A percentile compares a stretch with the other conserved stretches of the same genome.
Evolutionary conservation across 805 yeast species (phyloP).

Genomic region (Komagataella ulmi): DNA sequence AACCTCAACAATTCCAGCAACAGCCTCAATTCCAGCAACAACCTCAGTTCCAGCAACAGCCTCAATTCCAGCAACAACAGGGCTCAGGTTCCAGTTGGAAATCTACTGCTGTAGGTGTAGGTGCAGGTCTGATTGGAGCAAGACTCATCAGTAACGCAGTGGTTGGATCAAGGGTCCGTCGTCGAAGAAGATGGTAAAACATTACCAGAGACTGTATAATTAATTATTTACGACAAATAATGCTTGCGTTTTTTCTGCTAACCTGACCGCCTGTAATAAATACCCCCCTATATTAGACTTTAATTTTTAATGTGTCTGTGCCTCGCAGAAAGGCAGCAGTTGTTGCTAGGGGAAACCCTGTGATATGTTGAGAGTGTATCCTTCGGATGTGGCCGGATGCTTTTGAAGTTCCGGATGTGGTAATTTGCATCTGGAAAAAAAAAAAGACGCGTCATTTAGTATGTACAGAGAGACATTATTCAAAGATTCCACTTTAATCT

Average conservation of each 20-base stretch:
- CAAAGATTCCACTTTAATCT: background rate
- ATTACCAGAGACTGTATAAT: background rate
- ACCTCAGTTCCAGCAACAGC: constrained; percentile 2
- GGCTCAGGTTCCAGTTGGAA: background rate
- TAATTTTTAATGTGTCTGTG: too few relatives aligned
- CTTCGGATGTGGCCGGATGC: background rate
- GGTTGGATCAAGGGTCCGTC: background rate
- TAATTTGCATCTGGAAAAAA: background rate
- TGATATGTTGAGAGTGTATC: background rate
- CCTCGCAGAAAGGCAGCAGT: too few relatives aligned
- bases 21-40: constrained; percentile 2
- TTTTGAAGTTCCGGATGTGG: background rate
- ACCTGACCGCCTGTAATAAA: too few relatives aligned
- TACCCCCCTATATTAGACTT: background rate
- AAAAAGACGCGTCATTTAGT: background rate
- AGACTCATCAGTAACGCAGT: background rate
- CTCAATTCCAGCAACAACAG: constrained; percentile 4
- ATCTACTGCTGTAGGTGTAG: background rate
- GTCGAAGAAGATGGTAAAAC: background rate
- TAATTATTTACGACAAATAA: background rate
- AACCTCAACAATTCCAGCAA: constrained; percentile 3
- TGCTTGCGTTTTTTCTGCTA: background rate
- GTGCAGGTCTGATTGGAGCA: constrained; percentile 2
- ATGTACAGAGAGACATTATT: background rate
- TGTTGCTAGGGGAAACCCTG: too few relatives aligned